Base-by-base conservation (phyloP, 345 rosid genomes). In the Carallia pectinifolia region DNA sequence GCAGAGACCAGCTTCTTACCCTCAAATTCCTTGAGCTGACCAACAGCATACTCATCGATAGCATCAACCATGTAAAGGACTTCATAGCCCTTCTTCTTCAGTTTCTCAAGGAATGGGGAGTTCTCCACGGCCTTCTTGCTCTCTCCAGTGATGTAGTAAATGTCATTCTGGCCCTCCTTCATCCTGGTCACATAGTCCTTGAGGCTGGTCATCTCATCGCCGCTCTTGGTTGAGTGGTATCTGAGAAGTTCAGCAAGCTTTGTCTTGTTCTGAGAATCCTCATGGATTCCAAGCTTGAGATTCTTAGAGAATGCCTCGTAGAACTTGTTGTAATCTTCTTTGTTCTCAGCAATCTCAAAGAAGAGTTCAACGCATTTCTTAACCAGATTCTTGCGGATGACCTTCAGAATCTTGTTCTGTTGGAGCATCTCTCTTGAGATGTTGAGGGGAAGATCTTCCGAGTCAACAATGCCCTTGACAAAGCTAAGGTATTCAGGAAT, bases 101-200 rank as follows among this genome's bases (percentile, higher is more conserved):
- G 79, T 85, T 81, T 90, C 88, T 92, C 97, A 3, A 92, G 94
- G 94, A 92, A 92, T 0, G 98, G 94, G 18, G 98, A 92, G 79
- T 92, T 92, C 85, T 92, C 98, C 0, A 90, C 96, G 17, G 96
- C 92, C 81, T 92, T 92, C 73, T 88, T 92, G 79, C 98, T 90
- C 80, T 92, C 98, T 29, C 98, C 98, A 0, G 96, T 92, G 76
- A 92, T 90, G 84, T 90, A 90, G 76, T 73, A 90, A 70, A 92
- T 90, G 52, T 88, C 98, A 7, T 16, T 79, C 80, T 92, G 95
- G 1, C 96, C 96, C 69, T 92, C 96, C 86, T 92, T 90, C 98
- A 92, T 90, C 65, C 98, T 86, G 48, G 98, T 92, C 73, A 92
- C 98, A 34, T 92, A 90, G 63, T 92, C 96, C 82, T 92, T 92